Evolutionary conservation across 2,329 filamentous ascomycete genomes (phyloP).

Genomic region (Zymoseptoria pseudotritici): DNA sequence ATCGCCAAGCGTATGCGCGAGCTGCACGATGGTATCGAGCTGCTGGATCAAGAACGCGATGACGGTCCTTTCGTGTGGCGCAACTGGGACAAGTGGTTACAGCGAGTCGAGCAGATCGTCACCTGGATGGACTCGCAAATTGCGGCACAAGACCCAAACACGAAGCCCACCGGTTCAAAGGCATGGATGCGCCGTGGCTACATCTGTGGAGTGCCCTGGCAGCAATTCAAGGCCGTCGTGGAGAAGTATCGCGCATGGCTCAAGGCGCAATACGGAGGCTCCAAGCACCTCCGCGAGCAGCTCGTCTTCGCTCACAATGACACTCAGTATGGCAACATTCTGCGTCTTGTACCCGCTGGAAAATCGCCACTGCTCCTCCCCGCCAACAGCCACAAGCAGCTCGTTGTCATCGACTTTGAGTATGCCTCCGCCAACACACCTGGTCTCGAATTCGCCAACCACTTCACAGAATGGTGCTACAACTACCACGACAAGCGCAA

Average conservation of each 20-base stretch:
- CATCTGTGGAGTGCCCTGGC: slow-evolving; percentile 80
- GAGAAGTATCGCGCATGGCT: slow-evolving; percentile 71
- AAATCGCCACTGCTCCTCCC: slow-evolving; percentile 83
- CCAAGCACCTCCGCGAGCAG: slow-evolving; percentile 58
- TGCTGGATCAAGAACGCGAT: slow-evolving; percentile 69
- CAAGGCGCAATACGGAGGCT: slow-evolving; percentile 61
- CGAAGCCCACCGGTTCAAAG: slow-evolving; percentile 36
- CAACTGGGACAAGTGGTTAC: slow-evolving; percentile 92
- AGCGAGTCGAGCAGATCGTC: slow-evolving; percentile 55
- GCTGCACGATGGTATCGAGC: slow-evolving; percentile 84
- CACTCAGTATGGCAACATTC: slow-evolving; percentile 97
- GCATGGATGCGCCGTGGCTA: slow-evolving; percentile 66
- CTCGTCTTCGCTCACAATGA: slow-evolving; percentile 98
- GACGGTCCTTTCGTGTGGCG: slow-evolving; percentile 77
- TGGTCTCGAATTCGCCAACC: slow-evolving; percentile 91
- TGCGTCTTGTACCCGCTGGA: slow-evolving; percentile 61
- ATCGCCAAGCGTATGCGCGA: slow-evolving; percentile 98
- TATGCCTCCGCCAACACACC: slow-evolving; percentile 85
- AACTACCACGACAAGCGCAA: slow-evolving; percentile 75
- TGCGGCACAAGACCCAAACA: slow-evolving; percentile 34
- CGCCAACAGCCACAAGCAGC: slow-evolving; percentile 88
- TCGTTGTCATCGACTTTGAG: slow-evolving; percentile 97
- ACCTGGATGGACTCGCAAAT: slow-evolving; percentile 57
- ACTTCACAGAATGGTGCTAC: slow-evolving; percentile 97
- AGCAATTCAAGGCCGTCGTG: slow-evolving; percentile 64